phyloP scores from a whole-genome alignment of 352 stramenopile species.

The Globisporangium irregulare region DNA sequence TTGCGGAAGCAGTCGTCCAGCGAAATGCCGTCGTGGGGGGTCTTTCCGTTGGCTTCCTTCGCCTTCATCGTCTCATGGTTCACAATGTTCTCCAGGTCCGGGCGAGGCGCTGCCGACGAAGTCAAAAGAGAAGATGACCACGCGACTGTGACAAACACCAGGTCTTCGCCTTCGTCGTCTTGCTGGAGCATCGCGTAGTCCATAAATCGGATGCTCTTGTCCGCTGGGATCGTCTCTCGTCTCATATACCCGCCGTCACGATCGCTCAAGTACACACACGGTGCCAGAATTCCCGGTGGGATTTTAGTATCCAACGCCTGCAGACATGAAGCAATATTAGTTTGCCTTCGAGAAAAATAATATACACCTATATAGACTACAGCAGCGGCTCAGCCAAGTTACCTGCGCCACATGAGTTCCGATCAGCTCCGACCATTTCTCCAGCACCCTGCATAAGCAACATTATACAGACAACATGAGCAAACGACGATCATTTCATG shows the following conservation, averaged over 20 bases:
- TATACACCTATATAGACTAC: too few relatives aligned
- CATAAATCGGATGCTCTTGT: conserved; percentile 39
- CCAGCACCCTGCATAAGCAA: conserved; percentile 32
- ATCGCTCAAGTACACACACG: conserved; percentile 53
- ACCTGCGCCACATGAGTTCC: conserved; percentile 37
- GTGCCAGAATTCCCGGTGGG: conserved; percentile 37
- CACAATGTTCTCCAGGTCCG: conserved; percentile 50
- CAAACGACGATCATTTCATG: neutral
- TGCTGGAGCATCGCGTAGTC: conserved; percentile 45
- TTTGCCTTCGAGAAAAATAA: neutral
- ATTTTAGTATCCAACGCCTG: conserved; percentile 31
- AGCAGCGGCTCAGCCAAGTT: neutral
- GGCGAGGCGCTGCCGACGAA: conserved; percentile 35
- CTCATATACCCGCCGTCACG: conserved; percentile 52
- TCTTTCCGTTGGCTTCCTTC: conserved; percentile 16
- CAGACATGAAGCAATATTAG: neutral
- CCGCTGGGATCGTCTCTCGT: conserved; percentile 44
- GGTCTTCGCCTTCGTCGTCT: conserved; percentile 36
- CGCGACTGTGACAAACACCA: conserved; percentile 53
- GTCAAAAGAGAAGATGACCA: conserved; percentile 49
- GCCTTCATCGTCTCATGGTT: conserved; percentile 49
- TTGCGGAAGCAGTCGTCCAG: conserved; percentile 83
- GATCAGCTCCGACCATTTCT: conserved; percentile 56
- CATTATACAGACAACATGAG: neutral
- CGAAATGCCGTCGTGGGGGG: conserved; percentile 37